These are phyloP conservation scores for Talaromyces liani DNA, from an alignment of 495 filamentous ascomycete genomes.

Conservation along the genomic window DNA sequence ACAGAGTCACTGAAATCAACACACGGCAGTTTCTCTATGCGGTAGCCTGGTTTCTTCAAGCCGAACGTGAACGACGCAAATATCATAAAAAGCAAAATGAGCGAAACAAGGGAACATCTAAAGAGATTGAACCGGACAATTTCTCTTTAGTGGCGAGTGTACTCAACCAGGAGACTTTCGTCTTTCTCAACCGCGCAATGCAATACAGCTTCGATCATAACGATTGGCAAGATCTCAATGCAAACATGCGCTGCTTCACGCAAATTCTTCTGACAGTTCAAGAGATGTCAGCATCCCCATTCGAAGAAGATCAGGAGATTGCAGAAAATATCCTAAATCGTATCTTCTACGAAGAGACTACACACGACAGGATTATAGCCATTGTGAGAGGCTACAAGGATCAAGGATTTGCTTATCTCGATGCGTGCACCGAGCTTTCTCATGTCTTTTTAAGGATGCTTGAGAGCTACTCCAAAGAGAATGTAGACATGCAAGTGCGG, in stretches of 20 bases:
- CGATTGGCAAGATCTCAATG: slow-evolving; percentile 76
- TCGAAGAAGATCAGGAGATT: slow-evolving; percentile 95
- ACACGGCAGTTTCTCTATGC: slow-evolving; percentile 84
- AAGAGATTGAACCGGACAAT: slow-evolving; percentile 57
- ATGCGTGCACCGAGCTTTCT: slow-evolving; percentile 83
- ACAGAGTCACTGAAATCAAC: slow-evolving; percentile 70
- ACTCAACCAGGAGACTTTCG: slow-evolving; percentile 85
- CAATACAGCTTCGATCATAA: slow-evolving; percentile 71
- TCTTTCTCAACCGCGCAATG: slow-evolving; percentile 78
- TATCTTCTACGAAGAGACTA: slow-evolving; percentile 96
- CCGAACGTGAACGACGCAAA: slow-evolving; percentile 69
- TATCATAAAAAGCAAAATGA: slow-evolving; percentile 37
- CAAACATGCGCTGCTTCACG: slow-evolving; percentile 82
- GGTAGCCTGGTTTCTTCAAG: slow-evolving; percentile 88
- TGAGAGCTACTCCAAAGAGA: slow-evolving; percentile 90
- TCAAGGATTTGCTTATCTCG: slow-evolving; percentile 88
- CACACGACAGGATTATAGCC: slow-evolving; percentile 75
- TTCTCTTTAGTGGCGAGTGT: slow-evolving; percentile 85
- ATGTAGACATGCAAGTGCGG: slow-evolving; percentile 85
- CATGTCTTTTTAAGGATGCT: slow-evolving; percentile 90
- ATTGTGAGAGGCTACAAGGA: slow-evolving; percentile 81
- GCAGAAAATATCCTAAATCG: slow-evolving; percentile 95
- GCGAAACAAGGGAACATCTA: slow-evolving; percentile 26
- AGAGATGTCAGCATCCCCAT: slow-evolving; percentile 77
- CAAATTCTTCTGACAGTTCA: slow-evolving; percentile 81